Evolutionary conservation across 1,139 yeast genomes (phyloP).

Genomic region (Hansenula sp.): DNA sequence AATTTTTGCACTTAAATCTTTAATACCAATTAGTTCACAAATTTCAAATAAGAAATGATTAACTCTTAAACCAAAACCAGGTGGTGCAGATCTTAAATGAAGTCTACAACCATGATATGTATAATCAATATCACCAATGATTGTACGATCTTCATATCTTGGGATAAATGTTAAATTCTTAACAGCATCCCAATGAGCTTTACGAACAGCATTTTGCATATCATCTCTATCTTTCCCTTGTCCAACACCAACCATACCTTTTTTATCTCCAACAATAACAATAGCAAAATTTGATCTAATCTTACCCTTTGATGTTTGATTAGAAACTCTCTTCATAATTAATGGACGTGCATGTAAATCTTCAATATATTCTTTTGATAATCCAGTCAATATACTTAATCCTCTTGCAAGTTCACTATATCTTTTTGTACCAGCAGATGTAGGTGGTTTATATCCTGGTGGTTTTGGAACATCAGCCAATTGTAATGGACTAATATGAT

Average conservation of each 20-base stretch:
- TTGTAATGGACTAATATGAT: constrained; percentile 37
- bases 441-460: constrained; percentile 16
- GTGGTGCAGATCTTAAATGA: constrained; percentile 80
- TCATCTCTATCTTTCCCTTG: constrained; percentile 89
- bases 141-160: constrained; percentile 87
- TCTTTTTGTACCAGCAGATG: constrained; percentile 4
- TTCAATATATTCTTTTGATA: constrained; percentile 60
- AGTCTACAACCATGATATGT: constrained; percentile 86
- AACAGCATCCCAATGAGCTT: constrained; percentile 94
- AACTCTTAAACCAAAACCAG: constrained; percentile 92
- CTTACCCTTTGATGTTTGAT: constrained; percentile 93
- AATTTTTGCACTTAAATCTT: constrained; percentile 87
- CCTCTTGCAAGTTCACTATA: constrained; percentile 41
- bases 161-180: constrained; percentile 81
- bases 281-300: constrained; percentile 79
- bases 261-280: constrained; percentile 88
- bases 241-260: constrained; percentile 93
- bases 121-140: constrained; percentile 76
- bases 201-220: constrained; percentile 69
- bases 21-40: constrained; percentile 92
- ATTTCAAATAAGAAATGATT: constrained; percentile 89
- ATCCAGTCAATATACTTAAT: constrained; percentile 69
- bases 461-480: constrained; percentile 31
- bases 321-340: constrained; percentile 76
- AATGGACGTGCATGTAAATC: constrained; percentile 64